Evolutionary conservation across 2,329 filamentous ascomycete species (phyloP), one percentile per base, ranked within the genome.

Genomic region (Aspergillus pseudoviridinutans): DNA sequence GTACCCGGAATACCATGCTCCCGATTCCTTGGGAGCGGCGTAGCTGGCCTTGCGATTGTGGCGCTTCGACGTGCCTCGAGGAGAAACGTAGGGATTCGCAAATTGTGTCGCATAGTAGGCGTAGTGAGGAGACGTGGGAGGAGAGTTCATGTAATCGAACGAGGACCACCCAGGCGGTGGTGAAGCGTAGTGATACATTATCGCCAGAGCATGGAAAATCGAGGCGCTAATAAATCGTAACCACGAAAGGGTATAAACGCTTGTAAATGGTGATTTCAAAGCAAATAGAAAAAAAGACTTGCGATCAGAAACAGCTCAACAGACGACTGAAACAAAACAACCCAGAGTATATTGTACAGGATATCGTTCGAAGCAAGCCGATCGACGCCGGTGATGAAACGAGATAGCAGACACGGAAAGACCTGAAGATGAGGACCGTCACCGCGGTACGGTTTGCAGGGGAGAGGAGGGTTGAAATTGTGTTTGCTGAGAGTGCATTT

Each of bases 41-140:
- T 82, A 82, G 64, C 84, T 87, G 61, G 83, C 79, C 64, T 84
- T 82, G 68, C 84, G 81, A 32, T 76, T 71, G 71, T 87, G 84
- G 61, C 76, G 76, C 68, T 81, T 81, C 50, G 80, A 61, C 4
- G 71, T 58, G 29, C 68, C 66, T 29, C 72, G 72, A 6, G 74
- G 80, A 44, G 82, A 80, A 53, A 75, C 66, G 47, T 75, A 77
- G 61, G 80, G 75, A 58, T 74, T 74, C 61, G 77, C 78, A 66
- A 82, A 80, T 61, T 81, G 80, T 8, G 82, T 81, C 70, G 82
- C 80, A 76, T 85, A 85, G 63, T 77, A 76, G 56, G 71, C 65
- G 68, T 78, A 78, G 59, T 74, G 78, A 22, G 82, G 81, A 55
- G 82, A 83, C 55, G 81, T 77, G 24, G 79, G 78, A 53, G 79